phyloP scores from a whole-genome alignment of 2,329 filamentous ascomycete genomes.

The Colletotrichum scovillei region DNA sequence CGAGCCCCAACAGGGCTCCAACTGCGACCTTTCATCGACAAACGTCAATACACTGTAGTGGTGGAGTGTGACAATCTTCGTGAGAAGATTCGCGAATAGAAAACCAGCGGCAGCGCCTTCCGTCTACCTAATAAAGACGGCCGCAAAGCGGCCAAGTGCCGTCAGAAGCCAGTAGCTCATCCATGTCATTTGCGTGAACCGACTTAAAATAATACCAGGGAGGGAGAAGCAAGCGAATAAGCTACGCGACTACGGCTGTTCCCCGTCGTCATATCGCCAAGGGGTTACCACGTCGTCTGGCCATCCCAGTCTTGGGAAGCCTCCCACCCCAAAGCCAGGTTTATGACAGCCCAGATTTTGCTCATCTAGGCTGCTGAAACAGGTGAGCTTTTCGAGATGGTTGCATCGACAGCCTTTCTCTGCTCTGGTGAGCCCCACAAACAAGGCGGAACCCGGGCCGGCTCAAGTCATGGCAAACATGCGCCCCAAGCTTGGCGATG shows the following conservation, averaged over 20 bases:
- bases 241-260: not conserved
- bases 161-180: not conserved
- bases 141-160: constrained; percentile 9
- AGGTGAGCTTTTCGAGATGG: not conserved
- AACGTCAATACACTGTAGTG: not conserved
- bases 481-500: constrained; percentile 15
- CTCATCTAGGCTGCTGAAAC: constrained; percentile 18
- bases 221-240: not conserved
- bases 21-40: constrained; percentile 20
- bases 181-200: not conserved
- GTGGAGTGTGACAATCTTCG: not conserved
- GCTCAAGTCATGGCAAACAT: constrained; percentile 3
- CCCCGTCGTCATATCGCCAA: constrained; percentile 5
- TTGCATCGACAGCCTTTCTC: not conserved
- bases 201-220: constrained; percentile 18
- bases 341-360: not conserved
- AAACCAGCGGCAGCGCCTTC: not conserved
- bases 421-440: not conserved
- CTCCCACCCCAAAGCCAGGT: not conserved
- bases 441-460: constrained; percentile 5
- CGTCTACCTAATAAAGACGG: constrained; percentile 18
- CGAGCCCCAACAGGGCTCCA: constrained; percentile 26
- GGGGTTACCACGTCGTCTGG: constrained; percentile 19
- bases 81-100: not conserved
- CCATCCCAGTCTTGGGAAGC: constrained; percentile 23